These are phyloP conservation scores for Sugiyamaella pinicola DNA, from an alignment of 1,139 yeast genomes.

Conservation along the genomic window DNA sequence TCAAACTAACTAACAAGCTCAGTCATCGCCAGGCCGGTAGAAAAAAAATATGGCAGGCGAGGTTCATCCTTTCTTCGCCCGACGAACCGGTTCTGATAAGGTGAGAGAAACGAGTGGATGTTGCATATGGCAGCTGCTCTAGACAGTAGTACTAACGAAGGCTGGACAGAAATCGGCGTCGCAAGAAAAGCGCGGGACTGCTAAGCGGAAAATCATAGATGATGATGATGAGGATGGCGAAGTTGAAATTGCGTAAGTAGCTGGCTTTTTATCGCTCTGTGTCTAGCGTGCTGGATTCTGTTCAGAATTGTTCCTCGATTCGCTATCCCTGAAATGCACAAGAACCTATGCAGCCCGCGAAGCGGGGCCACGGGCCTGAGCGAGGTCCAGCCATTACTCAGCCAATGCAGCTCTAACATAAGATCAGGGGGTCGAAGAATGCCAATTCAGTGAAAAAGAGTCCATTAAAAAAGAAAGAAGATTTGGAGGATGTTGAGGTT, in stretches of 20 bases:
- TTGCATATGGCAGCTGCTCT: not conserved
- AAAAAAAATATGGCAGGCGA: constrained; percentile 8
- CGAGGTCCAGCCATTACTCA: too few species aligned
- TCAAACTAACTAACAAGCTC: not conserved
- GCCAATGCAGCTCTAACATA: too few species aligned
- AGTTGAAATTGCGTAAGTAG: constrained; percentile 7
- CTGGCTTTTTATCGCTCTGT: too few species aligned
- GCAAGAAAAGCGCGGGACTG: constrained; percentile 1
- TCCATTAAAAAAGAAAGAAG: constrained; percentile 16
- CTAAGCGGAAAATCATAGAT: constrained; percentile 10
- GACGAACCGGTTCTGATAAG: constrained; percentile 4
- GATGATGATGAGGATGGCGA: constrained; percentile 15
- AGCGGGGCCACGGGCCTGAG: not conserved
- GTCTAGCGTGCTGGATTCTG: too few species aligned
- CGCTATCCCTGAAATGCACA: too few species aligned
- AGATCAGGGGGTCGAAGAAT: not conserved
- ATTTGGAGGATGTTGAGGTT: constrained; percentile 27
- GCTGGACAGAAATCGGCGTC: not conserved
- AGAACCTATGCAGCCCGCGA: not conserved
- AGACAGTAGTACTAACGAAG: not conserved
- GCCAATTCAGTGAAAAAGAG: not conserved
- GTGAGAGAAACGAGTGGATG: not conserved
- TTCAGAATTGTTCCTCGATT: too few species aligned
- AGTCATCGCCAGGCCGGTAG: not conserved
- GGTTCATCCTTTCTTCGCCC: constrained; percentile 14